phyloP scores from a whole-genome alignment of 345 rosid genomes.

The Eucalyptus dawsonii region DNA sequence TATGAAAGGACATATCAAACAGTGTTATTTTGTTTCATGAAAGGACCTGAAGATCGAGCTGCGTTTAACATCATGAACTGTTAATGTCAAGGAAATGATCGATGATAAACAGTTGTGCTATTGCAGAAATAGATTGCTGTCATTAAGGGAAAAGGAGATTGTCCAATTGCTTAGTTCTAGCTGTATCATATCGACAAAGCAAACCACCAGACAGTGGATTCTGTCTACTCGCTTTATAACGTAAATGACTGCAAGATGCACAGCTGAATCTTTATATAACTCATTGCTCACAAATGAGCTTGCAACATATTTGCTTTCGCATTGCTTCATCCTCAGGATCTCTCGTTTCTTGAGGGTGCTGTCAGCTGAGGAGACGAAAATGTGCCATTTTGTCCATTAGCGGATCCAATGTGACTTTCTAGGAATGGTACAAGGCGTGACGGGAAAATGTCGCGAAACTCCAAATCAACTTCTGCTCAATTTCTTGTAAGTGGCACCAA shows the following conservation, averaged over 20 bases:
- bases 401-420: neutral
- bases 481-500: neutral
- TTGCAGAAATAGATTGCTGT: neutral
- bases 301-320: neutral
- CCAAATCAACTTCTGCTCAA: neutral
- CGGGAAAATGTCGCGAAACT: neutral
- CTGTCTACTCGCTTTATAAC: neutral
- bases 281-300: neutral
- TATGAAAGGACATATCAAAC: neutral
- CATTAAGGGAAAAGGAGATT: neutral
- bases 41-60: neutral
- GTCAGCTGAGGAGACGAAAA: neutral
- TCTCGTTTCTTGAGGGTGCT: neutral
- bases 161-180: neutral
- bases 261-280: neutral
- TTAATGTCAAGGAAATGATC: neutral
- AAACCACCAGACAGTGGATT: neutral
- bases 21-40: neutral
- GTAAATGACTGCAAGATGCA: neutral
- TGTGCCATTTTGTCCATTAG: neutral
- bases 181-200: neutral
- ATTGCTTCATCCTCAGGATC: neutral
- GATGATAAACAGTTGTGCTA: neutral
- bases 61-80: neutral
- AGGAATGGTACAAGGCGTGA: neutral